Conservation (phyloP, 1,284 basidiomycete genomes). For the Pisolithus thermaeus region DNA sequence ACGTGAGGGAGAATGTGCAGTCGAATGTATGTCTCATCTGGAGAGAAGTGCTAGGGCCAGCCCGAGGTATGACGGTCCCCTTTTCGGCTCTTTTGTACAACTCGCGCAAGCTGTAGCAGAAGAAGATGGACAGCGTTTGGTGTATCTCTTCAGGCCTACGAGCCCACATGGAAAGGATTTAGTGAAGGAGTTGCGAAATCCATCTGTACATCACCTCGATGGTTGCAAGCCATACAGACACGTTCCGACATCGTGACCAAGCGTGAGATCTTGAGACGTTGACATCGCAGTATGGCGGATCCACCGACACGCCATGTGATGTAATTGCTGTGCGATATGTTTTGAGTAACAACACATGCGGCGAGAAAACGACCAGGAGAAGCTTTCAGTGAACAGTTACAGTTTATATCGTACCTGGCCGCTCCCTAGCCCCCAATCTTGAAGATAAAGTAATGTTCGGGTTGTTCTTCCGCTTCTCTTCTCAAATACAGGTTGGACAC, state of each 20-base stretch:
- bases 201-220: slow-evolving; percentile 43
- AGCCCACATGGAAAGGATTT: slow-evolving; percentile 69
- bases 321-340: slow-evolving; percentile 78
- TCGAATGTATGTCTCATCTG: neutral
- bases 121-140: slow-evolving; percentile 64
- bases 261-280: slow-evolving; percentile 43
- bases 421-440: neutral
- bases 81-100: slow-evolving; percentile 59
- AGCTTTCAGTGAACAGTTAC: slow-evolving; percentile 71
- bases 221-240: neutral
- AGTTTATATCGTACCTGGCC: slow-evolving; percentile 53
- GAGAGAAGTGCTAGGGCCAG: neutral
- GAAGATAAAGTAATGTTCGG: slow-evolving; percentile 30
- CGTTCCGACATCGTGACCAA: slow-evolving; percentile 6
- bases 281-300: slow-evolving; percentile 54
- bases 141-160: slow-evolving; percentile 66
- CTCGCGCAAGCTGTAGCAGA: slow-evolving; percentile 53
- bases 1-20: neutral
- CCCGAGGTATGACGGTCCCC: slow-evolving; percentile 9
- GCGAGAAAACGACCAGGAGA: slow-evolving; percentile 59
- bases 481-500: slow-evolving; percentile 77
- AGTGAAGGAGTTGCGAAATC: slow-evolving; percentile 64
- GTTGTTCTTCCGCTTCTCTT: slow-evolving; percentile 72
- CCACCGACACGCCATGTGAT: slow-evolving; percentile 70
- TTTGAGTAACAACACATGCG: slow-evolving; percentile 60